Evolutionary conservation across 1,139 yeast genomes (phyloP), one percentile per base, ranked within the genome.

Genomic region (Pichia kudriavzevii): DNA sequence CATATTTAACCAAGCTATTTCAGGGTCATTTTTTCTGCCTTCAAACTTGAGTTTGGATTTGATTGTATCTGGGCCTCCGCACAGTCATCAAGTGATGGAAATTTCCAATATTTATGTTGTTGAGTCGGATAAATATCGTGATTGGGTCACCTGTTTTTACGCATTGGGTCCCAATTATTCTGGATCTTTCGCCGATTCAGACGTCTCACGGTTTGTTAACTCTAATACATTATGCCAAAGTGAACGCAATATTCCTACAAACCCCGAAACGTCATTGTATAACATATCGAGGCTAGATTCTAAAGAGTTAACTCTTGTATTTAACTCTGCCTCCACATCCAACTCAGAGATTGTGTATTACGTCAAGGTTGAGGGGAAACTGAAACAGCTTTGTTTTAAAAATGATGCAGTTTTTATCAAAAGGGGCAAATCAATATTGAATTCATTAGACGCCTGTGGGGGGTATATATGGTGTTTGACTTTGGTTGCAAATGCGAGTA

Each of bases 131-230:
- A 52, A 53, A 28, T 46, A 56, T 1, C 45, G 47, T 22, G 66
- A 60, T 25, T 60, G 67, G 63, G 49, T 64, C 1, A 41, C 59
- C 1, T 39, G 63, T 6, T 55, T 67, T 0, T 58, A 56, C 34
- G 47, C 47, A 20, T 42, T 69, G 7, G 71, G 72, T 0, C 60
- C 61, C 7, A 41, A 49, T 6, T 67, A 67, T 41, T 41, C 59
- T 5, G 70, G 67, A 2, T 45, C 45, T 14, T 68, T 52, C 36
- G 62, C 60, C 26, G 69, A 64, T 38, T 36, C 45, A 7, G 48
- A 59, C 28, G 36, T 65, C 4, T 36, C 53, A n/a, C 49, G 53
- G 19, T 55, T 57, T 15, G 43, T 67, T 35, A 54, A 58, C 10
- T 60, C 61, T 20, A 8, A 20, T 8, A 20, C 7, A 20, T 10